Percentiles rank a stretch among this genome's conserved stretches.
phyloP scores from a whole-genome alignment of 768 basidiomycete species.

The Termitomyces sp. region DNA sequence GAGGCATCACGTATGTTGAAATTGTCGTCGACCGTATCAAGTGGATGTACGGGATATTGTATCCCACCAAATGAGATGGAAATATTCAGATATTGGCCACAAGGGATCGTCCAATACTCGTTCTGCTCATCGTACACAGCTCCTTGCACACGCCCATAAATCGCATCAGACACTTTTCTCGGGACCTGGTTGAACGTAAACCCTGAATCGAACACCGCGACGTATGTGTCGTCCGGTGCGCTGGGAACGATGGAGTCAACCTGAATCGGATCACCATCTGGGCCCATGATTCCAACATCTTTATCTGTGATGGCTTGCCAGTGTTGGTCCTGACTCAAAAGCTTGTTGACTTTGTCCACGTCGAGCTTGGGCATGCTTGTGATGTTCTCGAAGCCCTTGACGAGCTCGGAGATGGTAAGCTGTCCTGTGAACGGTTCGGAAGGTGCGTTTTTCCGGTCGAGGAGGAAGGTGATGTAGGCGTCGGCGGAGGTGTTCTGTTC shows the following conservation, averaged over 20 bases:
- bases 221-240: constrained; percentile 57
- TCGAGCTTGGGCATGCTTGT: constrained; percentile 56
- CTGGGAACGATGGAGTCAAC: constrained; percentile 63
- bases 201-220: constrained; percentile 73
- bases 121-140: constrained; percentile 54
- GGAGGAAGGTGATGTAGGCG: constrained; percentile 66
- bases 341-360: constrained; percentile 56
- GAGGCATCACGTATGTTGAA: constrained; percentile 37
- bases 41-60: constrained; percentile 67
- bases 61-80: constrained; percentile 67
- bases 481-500: constrained; percentile 43
- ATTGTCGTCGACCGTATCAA: constrained; percentile 62
- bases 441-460: constrained; percentile 55
- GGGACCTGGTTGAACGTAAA: constrained; percentile 68
- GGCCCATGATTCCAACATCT: constrained; percentile 63
- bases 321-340: constrained; percentile 61
- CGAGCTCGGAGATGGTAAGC: constrained; percentile 61
- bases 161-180: constrained; percentile 69
- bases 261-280: constrained; percentile 60
- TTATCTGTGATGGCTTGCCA: constrained; percentile 74
- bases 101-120: constrained; percentile 70
- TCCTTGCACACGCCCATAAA: constrained; percentile 73
- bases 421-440: constrained; percentile 50
- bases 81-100: constrained; percentile 65
- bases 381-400: constrained; percentile 58